Base-by-base conservation (phyloP, 441 rosid species). In the Pelargonium myrrhifolium region DNA sequence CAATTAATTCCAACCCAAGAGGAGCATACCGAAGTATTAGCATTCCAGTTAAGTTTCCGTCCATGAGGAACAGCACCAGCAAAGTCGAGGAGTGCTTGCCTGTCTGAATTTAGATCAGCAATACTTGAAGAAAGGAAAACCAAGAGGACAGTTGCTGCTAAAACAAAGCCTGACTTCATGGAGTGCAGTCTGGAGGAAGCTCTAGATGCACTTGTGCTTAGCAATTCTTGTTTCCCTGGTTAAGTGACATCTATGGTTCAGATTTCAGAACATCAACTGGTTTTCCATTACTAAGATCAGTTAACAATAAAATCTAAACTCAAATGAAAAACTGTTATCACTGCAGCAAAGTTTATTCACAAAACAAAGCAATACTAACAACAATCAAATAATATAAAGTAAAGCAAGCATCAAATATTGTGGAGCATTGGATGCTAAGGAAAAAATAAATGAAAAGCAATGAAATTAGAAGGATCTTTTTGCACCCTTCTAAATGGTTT, bases 1-100 rank as follows among this genome's bases (percentile, higher is more conserved):
- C 94, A 88, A 60, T 79, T 88, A 79, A 88, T 70, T 65, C 94
- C 94, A 0, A 81, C 67, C 94, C 94, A 88, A 20, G 86, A 73
- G 55, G 74, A 45, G 65, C 94, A 88, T 64, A 82, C 61, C 15
- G 80, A 66, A 45, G 65, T 74, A 28, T 83, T 62, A n/a, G 76
- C 43, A 74, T 82, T 77, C 90, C 90, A 86, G 76, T 86, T 88
- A 74, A 86, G 86, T 66, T 74, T 86, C 67, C 86, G 78, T 11
- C 75, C 79, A 73, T 86, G 94, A 68, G 87, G 91, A 64, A 88
- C 87, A 10, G 69, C 66, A 61, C 79, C 75, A 6, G 86, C 82
- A 68, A 88, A 88, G 65, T 78, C 73, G 3, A 88, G 88, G 53
- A 88, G 84, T 11, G 91, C 86, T 78, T 80, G 85, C 69, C 74